Conservation (phyloP, 106 monocot species). For the Allium sativum region DNA sequence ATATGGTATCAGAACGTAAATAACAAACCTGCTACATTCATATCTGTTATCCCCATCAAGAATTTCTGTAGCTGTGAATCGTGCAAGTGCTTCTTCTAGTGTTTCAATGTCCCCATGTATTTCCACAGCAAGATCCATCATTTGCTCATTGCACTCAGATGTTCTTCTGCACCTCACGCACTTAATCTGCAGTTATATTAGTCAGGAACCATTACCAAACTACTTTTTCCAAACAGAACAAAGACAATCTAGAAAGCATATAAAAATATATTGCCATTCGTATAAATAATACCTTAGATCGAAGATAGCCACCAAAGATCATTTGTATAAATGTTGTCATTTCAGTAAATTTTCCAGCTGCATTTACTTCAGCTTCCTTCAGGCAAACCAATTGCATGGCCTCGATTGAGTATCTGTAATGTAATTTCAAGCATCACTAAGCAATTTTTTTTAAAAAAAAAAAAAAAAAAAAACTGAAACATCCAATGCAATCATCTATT, state of each 20-base stretch:
- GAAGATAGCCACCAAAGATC: conserved; percentile 87
- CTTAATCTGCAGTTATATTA: conserved; percentile 56
- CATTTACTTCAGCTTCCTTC: conserved; percentile 36
- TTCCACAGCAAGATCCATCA: conserved; percentile 92
- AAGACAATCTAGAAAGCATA: background rate
- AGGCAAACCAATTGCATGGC: conserved; percentile 69
- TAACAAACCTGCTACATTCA: conserved; percentile 40
- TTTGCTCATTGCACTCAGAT: conserved; percentile 59
- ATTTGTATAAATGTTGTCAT: conserved; percentile 65
- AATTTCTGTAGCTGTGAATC: conserved; percentile 60
- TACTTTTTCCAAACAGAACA: too few species aligned
- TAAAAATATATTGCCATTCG: background rate
- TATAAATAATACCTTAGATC: conserved; percentile 54
- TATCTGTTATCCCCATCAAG: conserved; percentile 79
- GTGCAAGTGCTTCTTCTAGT: conserved; percentile 68
- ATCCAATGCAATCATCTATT: background rate
- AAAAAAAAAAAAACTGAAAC: background rate
- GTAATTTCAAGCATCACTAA: too few species aligned
- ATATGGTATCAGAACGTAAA: background rate
- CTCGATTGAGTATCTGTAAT: conserved; percentile 66
- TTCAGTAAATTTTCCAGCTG: conserved; percentile 17
- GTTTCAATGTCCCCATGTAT: conserved; percentile 72
- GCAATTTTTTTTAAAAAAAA: background rate
- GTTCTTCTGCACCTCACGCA: conserved; percentile 61
- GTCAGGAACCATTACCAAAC: background rate